Evolutionary conservation across 495 filamentous ascomycete species (phyloP).

Genomic region (Zalerion maritima): DNA sequence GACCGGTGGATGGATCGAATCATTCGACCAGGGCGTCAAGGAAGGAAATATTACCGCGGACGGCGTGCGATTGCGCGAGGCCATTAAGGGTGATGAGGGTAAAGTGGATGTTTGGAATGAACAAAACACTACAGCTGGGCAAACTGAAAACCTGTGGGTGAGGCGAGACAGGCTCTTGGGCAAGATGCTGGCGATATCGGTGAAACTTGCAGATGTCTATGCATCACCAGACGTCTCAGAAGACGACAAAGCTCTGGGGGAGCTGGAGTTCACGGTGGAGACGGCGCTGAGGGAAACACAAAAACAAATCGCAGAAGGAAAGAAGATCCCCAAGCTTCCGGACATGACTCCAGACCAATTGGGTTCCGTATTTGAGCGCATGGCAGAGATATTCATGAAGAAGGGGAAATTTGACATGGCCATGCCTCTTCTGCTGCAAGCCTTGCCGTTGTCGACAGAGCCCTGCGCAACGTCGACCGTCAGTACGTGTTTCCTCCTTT

Average conservation of each 20-base stretch:
- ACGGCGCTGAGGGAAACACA: constrained; percentile 58
- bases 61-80: constrained; percentile 8
- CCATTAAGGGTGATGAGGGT: constrained; percentile 8
- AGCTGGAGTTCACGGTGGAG: constrained; percentile 70
- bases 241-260: constrained; percentile 51
- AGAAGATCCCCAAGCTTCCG: no score
- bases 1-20: constrained; percentile 46
- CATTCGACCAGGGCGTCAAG: constrained; percentile 37
- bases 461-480: no score
- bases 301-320: constrained; percentile 49
- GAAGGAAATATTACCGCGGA: constrained; percentile 29
- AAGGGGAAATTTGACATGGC: no score
- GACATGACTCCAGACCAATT: no score
- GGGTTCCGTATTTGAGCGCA: no score
- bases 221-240: constrained; percentile 42
- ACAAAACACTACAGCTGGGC: constrained; percentile 4
- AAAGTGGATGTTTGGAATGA: constrained; percentile 13
- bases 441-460: no score
- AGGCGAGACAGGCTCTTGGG: constrained; percentile 55
- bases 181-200: constrained; percentile 56
- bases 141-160: constrained; percentile 34
- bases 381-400: no score
- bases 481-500: no score
- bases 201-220: constrained; percentile 76
- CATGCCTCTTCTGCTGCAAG: no score